These are phyloP conservation scores for Melampsora americana DNA, from an alignment of 1,284 basidiomycete genomes.

Conservation along the genomic window DNA sequence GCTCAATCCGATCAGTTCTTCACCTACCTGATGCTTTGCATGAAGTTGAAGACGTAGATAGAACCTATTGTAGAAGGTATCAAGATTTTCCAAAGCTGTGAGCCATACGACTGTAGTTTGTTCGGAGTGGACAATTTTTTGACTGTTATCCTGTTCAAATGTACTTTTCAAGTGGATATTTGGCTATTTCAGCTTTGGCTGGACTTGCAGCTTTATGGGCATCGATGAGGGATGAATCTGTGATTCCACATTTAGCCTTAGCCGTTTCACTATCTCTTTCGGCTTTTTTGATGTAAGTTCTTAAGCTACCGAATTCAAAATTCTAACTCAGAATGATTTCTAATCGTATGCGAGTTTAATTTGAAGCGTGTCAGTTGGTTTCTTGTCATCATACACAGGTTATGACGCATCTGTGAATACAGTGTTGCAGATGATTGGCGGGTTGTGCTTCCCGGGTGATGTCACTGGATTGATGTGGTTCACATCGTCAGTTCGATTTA, in stretches of 20 bases:
- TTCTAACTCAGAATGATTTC: no score
- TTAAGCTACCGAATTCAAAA: neutral
- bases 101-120: neutral
- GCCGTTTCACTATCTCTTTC: neutral
- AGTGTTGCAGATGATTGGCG: conserved; percentile 42
- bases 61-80: conserved; percentile 21
- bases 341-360: neutral
- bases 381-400: neutral
- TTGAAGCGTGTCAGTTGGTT: neutral
- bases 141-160: neutral
- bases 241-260: neutral
- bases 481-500: conserved; percentile 18
- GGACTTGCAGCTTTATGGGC: neutral
- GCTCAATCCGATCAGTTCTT: neutral
- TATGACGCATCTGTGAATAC: conserved; percentile 1
- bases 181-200: neutral
- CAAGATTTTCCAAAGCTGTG: conserved; percentile 41
- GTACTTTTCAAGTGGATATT: neutral
- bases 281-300: conserved; percentile 1
- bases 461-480: conserved; percentile 38
- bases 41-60: conserved; percentile 26
- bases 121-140: neutral
- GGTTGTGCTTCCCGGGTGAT: conserved; percentile 38
- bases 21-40: neutral
- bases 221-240: neutral